A percentile compares a stretch with the other conserved stretches of the same genome.
Evolutionary conservation across 257 asterid genomes (phyloP).

Genomic region (Echites panduratus): DNA sequence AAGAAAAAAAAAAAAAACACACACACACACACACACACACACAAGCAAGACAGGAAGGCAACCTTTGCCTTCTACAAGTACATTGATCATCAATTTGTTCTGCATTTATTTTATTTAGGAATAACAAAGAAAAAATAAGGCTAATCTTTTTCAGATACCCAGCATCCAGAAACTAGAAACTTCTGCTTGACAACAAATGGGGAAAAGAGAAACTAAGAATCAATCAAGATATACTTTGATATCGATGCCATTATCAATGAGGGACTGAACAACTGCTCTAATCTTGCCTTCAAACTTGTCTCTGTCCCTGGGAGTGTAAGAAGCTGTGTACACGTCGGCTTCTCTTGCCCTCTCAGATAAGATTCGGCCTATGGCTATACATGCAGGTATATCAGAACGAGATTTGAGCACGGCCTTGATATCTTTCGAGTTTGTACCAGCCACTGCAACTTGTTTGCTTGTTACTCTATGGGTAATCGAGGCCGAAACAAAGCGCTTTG

Average conservation of each 20-base stretch:
- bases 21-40: too few species aligned
- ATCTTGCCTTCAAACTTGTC: conserved; percentile 97
- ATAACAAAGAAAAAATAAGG: too few species aligned
- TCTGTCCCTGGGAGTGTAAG: conserved; percentile 82
- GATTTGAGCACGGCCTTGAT: conserved; percentile 86
- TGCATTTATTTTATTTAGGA: too few species aligned
- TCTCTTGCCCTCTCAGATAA: conserved; percentile 84
- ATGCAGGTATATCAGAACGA: conserved; percentile 84
- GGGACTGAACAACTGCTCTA: conserved; percentile 91
- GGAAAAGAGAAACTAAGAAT: background rate
- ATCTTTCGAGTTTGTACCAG: conserved; percentile 93
- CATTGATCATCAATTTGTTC: too few species aligned
- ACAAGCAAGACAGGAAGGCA: too few species aligned
- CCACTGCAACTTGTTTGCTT: conserved; percentile 93
- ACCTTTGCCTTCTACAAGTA: too few species aligned
- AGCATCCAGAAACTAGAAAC: background rate
- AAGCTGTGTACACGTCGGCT: conserved; percentile 85
- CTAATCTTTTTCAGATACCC: background rate
- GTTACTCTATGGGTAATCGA: conserved; percentile 92
- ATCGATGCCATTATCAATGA: conserved; percentile 88
- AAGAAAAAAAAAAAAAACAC: too few species aligned
- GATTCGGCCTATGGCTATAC: conserved; percentile 66
- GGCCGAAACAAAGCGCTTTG: conserved; percentile 88
- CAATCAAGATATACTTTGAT: conserved; percentile 79
- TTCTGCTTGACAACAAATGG: background rate